These are phyloP conservation scores for Chlorella variabilis DNA, from an alignment of 163 green algal species.

Conservation along the genomic window DNA sequence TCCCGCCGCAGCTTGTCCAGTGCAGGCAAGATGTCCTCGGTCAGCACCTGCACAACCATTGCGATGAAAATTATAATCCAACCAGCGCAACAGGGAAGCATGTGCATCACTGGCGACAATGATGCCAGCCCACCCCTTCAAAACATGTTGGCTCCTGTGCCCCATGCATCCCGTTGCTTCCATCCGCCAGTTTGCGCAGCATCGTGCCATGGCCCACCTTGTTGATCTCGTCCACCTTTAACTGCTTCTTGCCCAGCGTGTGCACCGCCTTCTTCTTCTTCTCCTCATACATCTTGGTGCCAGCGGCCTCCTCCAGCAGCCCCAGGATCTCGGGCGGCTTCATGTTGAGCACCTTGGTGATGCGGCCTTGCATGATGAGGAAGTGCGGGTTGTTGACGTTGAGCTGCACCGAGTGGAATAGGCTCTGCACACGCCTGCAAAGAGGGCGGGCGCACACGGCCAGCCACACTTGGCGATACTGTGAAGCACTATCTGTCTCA, in stretches of 20 bases:
- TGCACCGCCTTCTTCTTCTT: constrained; percentile 95
- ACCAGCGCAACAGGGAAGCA: too few relatives aligned
- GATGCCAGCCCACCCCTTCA: too few relatives aligned
- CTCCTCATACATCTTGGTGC: constrained; percentile 99
- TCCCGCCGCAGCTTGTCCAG: constrained; percentile 87
- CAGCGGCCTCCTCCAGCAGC: constrained; percentile 97
- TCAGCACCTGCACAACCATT: constrained; percentile 77
- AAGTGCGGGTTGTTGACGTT: constrained; percentile 99
- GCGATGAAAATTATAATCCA: too few relatives aligned
- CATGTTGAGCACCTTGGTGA: constrained; percentile 99
- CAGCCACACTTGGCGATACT: too few relatives aligned
- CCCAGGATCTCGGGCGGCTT: constrained; percentile 97
- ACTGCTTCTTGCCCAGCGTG: constrained; percentile 98
- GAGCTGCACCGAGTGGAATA: constrained; percentile 99
- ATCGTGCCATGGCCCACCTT: constrained; percentile 57
- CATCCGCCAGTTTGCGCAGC: background rate
- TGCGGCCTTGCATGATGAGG: constrained; percentile 99
- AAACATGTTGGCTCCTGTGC: too few relatives aligned
- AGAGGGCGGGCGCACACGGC: background rate
- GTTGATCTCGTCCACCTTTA: constrained; percentile 97
- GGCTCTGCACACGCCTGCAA: constrained; percentile 92
- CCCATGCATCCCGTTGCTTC: too few relatives aligned
- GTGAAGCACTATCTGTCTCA: too few relatives aligned
- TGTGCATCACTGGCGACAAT: too few relatives aligned
- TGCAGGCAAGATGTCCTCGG: constrained; percentile 90